phyloP scores from a whole-genome alignment of 2,329 filamentous ascomycete genomes.

The Laburnicola sp. region DNA sequence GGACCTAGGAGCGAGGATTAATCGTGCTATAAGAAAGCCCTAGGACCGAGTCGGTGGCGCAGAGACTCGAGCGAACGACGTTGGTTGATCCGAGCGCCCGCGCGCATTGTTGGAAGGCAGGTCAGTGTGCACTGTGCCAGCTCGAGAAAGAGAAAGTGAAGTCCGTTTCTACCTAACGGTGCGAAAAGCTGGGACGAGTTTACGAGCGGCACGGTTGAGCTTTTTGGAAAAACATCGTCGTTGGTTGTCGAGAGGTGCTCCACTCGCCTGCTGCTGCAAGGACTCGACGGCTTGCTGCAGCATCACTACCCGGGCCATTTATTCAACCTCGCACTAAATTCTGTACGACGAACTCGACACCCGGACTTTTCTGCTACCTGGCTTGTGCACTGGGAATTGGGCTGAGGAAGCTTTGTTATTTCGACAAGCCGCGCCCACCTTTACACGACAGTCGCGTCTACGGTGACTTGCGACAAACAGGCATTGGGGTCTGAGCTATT shows the following conservation, averaged over 20 bases:
- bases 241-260: neutral
- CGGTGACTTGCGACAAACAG: too few relatives aligned
- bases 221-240: neutral
- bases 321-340: neutral
- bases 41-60: neutral
- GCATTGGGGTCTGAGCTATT: too few relatives aligned
- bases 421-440: too few relatives aligned
- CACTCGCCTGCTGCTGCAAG: slow-evolving; percentile 1
- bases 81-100: too few relatives aligned
- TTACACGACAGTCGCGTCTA: neutral
- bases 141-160: neutral
- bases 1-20: neutral
- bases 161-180: neutral
- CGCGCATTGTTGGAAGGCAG: neutral
- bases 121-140: neutral
- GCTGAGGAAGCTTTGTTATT: too few relatives aligned
- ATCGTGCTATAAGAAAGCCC: neutral
- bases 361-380: neutral
- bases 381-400: neutral
- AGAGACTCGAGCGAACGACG: neutral
- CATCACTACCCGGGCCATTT: neutral
- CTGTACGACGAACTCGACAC: neutral
- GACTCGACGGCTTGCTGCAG: slow-evolving; percentile 3
- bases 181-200: neutral
- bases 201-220: neutral